phyloP scores from a whole-genome alignment of 2,329 filamentous ascomycete species.

The Ophiocordyceps camponoti-floridani region DNA sequence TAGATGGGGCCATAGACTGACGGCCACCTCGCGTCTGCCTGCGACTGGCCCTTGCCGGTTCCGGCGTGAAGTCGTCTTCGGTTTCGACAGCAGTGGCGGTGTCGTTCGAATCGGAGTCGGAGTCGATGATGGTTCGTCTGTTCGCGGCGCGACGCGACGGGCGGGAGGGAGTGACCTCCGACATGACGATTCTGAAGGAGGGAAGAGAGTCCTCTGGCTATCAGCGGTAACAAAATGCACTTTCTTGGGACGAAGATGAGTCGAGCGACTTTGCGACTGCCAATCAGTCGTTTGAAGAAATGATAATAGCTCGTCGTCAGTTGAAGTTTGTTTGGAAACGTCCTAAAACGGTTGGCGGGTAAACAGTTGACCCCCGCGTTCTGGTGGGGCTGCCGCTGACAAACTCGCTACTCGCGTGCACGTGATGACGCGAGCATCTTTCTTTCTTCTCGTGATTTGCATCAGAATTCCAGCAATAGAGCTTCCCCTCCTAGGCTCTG shows the following conservation, averaged over 20 bases:
- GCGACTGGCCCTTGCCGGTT: constrained; percentile 37
- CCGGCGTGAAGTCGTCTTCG: constrained; percentile 68
- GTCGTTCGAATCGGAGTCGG: constrained; percentile 53
- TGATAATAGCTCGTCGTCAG: not conserved
- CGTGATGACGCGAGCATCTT: not conserved
- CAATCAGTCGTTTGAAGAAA: not conserved
- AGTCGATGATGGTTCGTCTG: constrained; percentile 60
- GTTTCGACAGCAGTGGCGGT: constrained; percentile 36
- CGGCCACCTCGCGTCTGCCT: constrained; percentile 28
- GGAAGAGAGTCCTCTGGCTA: too few relatives aligned
- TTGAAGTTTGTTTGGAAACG: constrained; percentile 2
- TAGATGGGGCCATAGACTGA: constrained; percentile 19
- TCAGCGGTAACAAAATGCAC: too few relatives aligned
- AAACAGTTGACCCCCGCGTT: constrained; percentile 13
- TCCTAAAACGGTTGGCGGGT: constrained; percentile 16
- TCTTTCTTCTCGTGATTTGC: too few relatives aligned
- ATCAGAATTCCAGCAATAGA: too few relatives aligned
- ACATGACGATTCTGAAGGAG: constrained; percentile 9
- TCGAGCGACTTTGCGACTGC: too few relatives aligned
- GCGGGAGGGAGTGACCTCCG: constrained; percentile 15
- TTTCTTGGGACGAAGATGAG: not conserved
- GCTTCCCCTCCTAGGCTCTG: too few relatives aligned
- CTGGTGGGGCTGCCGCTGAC: constrained; percentile 1
- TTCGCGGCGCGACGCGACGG: constrained; percentile 26
- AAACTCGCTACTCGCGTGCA: constrained; percentile 1